These are phyloP conservation scores for Suillus placidus DNA, from an alignment of 768 basidiomycete genomes.

Conservation along the genomic window DNA sequence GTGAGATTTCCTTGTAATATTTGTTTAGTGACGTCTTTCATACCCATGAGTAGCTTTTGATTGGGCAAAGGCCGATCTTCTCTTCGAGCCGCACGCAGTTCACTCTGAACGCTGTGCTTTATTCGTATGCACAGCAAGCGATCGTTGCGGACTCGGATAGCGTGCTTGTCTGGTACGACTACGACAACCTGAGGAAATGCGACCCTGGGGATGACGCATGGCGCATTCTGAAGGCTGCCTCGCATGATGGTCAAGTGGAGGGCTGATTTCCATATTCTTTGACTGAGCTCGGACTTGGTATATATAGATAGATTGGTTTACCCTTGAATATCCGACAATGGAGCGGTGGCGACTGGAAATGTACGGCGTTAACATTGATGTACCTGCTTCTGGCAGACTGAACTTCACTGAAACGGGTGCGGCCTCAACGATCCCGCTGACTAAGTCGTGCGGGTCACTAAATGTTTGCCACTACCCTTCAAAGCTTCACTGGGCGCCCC, in stretches of 20 bases:
- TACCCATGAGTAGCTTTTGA: slow-evolving; percentile 49
- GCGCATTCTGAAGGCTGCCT: slow-evolving; percentile 30
- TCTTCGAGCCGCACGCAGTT: slow-evolving; percentile 47
- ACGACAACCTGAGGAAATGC: slow-evolving; percentile 64
- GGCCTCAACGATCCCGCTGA: no score
- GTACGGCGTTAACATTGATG: neutral
- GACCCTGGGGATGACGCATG: slow-evolving; percentile 56
- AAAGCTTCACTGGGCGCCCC: no score
- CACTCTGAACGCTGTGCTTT: slow-evolving; percentile 55
- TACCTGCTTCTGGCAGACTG: neutral
- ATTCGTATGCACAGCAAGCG: slow-evolving; percentile 62
- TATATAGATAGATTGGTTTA: neutral
- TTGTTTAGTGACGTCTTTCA: slow-evolving; percentile 13
- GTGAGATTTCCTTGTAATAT: slow-evolving; percentile 39
- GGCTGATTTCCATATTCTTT: neutral
- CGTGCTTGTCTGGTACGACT: slow-evolving; percentile 78
- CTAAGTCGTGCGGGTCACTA: no score
- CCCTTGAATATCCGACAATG: neutral
- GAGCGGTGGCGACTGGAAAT: neutral
- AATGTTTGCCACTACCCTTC: no score
- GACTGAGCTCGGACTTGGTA: neutral
- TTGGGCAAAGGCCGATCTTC: slow-evolving; percentile 59
- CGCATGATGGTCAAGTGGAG: neutral
- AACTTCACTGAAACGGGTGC: neutral
- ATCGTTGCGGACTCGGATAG: slow-evolving; percentile 69